Evolutionary conservation across 129 eudicot species (phyloP).

Genomic region (Ambrosia trifida): DNA sequence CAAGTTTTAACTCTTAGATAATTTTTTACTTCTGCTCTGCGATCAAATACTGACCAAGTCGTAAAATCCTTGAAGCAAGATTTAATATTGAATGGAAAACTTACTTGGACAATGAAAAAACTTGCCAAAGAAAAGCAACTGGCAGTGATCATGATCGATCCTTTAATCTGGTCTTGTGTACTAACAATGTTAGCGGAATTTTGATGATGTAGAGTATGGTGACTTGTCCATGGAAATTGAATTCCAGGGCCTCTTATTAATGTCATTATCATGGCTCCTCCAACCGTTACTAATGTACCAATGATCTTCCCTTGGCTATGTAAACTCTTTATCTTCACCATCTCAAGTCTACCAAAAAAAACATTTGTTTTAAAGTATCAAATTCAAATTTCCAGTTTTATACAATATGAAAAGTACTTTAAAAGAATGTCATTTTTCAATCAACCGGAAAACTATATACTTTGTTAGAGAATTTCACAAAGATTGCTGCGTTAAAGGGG

Average conservation of each 20-base stretch:
- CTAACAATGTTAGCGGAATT: conserved; percentile 14
- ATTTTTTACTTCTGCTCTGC: no score
- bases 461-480: no score
- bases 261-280: conserved; percentile 63
- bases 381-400: no score
- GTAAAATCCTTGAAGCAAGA: neutral
- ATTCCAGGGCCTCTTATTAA: conserved; percentile 46
- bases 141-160: conserved; percentile 45
- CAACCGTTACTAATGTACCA: conserved; percentile 56
- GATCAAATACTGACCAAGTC: neutral
- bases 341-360: conserved; percentile 44
- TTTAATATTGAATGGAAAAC: neutral
- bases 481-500: no score
- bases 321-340: conserved; percentile 39
- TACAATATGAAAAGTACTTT: no score
- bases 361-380: no score
- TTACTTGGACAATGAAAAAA: conserved; percentile 55
- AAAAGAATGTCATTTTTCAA: no score
- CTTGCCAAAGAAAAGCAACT: conserved; percentile 55
- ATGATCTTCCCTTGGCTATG: conserved; percentile 48
- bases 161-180: conserved; percentile 50
- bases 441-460: no score
- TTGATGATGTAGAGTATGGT: conserved; percentile 12
- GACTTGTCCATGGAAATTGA: conserved; percentile 41
- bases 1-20: no score